Conservation (phyloP, 2,329 filamentous ascomycete genomes). For the Hymenoscyphus albidus region DNA sequence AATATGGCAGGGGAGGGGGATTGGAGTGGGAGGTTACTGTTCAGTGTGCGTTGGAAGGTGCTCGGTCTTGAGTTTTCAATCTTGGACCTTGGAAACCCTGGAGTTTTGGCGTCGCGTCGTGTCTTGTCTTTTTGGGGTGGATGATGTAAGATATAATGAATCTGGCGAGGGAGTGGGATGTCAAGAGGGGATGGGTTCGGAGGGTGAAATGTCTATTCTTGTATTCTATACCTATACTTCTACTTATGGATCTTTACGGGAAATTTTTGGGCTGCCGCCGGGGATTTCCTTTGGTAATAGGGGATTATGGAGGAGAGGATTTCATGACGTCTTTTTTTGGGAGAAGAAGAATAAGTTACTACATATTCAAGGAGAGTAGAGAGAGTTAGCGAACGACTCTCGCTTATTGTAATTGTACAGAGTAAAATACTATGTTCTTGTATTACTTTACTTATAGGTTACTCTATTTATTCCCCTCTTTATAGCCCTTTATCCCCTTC, state of each 20-base stretch:
- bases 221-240: not conserved
- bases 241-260: not conserved
- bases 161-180: not conserved
- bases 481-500: too few species aligned
- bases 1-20: conserved; percentile 74
- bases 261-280: not conserved
- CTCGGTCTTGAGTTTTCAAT: not conserved
- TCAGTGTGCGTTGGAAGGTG: conserved; percentile 52
- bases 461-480: too few species aligned
- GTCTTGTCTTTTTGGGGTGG: too few species aligned
- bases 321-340: too few species aligned
- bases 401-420: too few species aligned
- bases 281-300: not conserved
- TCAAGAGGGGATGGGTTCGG: too few species aligned
- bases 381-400: not conserved
- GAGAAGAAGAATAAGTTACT: too few species aligned
- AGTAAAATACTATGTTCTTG: too few species aligned
- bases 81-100: not conserved
- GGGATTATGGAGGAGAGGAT: not conserved
- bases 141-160: too few species aligned
- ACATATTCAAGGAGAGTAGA: too few species aligned
- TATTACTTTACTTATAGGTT: too few species aligned
- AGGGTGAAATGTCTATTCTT: not conserved
- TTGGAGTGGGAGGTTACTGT: conserved; percentile 91
- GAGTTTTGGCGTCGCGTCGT: not conserved